Conservation (phyloP, 2,329 filamentous ascomycete species). For the Sarocladium kiliense region DNA sequence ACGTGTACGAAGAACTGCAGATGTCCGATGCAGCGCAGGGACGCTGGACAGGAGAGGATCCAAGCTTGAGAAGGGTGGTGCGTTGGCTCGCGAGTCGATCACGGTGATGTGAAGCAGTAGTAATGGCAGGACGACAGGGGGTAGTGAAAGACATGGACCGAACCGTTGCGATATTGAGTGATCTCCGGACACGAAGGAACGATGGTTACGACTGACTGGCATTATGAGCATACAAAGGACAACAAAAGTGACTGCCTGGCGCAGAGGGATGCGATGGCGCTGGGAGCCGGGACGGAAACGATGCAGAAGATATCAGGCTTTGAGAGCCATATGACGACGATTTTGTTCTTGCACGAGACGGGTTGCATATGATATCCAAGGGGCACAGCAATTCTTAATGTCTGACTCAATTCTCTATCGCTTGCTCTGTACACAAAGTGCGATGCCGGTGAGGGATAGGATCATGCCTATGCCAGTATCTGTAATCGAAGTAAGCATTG, state of each 20-base stretch:
- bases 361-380: background rate
- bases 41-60: constrained; percentile 60
- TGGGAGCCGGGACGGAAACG: background rate
- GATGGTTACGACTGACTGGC: background rate
- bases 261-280: constrained; percentile 7
- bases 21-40: constrained; percentile 48
- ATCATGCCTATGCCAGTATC: constrained; percentile 82
- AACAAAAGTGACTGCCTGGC: constrained; percentile 9
- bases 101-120: constrained; percentile 20
- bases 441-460: constrained; percentile 75
- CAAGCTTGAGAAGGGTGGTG: constrained; percentile 50
- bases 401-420: constrained; percentile 1
- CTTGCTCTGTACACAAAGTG: constrained; percentile 72
- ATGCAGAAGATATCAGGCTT: background rate
- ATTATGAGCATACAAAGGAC: background rate
- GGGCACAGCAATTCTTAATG: background rate
- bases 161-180: background rate
- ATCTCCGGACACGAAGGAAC: background rate
- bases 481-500: constrained; percentile 24
- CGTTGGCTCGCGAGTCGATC: constrained; percentile 46
- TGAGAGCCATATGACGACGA: background rate
- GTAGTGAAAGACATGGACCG: background rate
- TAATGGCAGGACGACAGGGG: background rate
- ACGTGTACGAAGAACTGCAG: constrained; percentile 51
- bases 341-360: background rate